These are phyloP conservation scores for Cladobotryum mycophilum DNA, from an alignment of 2,329 filamentous ascomycete genomes.

Conservation along the genomic window DNA sequence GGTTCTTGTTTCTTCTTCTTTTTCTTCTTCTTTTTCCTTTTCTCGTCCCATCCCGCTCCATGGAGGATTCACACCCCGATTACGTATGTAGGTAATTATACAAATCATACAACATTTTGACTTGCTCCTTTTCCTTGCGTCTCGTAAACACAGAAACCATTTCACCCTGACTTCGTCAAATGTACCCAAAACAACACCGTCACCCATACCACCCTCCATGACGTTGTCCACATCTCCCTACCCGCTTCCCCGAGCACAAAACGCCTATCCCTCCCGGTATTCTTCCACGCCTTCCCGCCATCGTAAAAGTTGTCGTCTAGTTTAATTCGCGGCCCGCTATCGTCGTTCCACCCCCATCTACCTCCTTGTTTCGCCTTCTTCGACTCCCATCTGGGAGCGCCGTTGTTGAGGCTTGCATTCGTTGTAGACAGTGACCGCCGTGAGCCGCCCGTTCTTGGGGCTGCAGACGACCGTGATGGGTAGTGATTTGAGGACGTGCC, in stretches of 20 bases:
- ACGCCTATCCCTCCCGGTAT: constrained; percentile 18
- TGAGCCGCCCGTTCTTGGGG: constrained; percentile 5
- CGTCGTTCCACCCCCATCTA: constrained; percentile 40
- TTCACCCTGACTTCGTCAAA: constrained; percentile 56
- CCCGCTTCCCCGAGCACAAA: constrained; percentile 40
- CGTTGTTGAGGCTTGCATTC: constrained; percentile 13
- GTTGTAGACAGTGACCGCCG: neutral
- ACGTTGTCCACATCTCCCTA: constrained; percentile 55
- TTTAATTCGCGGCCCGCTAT: constrained; percentile 44
- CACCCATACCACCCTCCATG: constrained; percentile 59
- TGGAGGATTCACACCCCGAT: neutral
- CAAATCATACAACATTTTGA: neutral
- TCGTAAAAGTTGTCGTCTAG: constrained; percentile 46
- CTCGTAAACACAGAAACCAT: neutral
- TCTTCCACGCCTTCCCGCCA: constrained; percentile 30
- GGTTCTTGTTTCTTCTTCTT: neutral
- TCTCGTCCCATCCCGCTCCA: no score
- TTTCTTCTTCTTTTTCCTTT: neutral
- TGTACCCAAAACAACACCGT: constrained; percentile 60
- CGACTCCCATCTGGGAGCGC: constrained; percentile 18
- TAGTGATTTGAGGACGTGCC: constrained; percentile 2
- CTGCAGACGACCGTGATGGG: constrained; percentile 8
- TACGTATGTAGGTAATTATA: neutral
- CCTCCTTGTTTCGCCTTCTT: constrained; percentile 22
- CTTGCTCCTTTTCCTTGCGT: neutral